These are phyloP conservation scores for Chrysanthemum seticuspe DNA, from an alignment of 129 eudicot genomes.

Conservation along the genomic window DNA sequence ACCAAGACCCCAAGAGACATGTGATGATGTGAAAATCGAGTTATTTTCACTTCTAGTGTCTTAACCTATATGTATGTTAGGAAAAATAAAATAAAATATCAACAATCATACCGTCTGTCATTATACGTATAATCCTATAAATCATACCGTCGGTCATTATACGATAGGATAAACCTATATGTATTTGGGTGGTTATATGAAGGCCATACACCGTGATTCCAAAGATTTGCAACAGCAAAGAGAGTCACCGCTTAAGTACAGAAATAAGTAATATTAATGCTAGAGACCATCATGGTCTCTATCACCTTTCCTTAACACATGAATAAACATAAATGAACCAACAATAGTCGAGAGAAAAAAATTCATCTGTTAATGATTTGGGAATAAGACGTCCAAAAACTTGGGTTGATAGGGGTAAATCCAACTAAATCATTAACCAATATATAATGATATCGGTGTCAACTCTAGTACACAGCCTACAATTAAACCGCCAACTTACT, in stretches of 20 bases:
- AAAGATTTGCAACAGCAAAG: too few relatives aligned
- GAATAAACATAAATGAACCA: background rate
- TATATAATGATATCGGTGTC: slow-evolving; percentile 8
- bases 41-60: background rate
- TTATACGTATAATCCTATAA: too few relatives aligned
- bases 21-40: slow-evolving; percentile 12
- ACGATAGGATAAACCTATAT: too few relatives aligned
- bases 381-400: slow-evolving; percentile 8
- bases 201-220: background rate
- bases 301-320: background rate
- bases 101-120: too few relatives aligned
- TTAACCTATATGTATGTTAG: background rate
- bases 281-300: background rate
- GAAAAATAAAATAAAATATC: too few relatives aligned
- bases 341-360: background rate
- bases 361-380: background rate
- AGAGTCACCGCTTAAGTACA: too few relatives aligned
- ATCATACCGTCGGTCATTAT: too few relatives aligned
- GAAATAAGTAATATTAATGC: too few relatives aligned
- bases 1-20: slow-evolving; percentile 14
- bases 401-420: background rate
- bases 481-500: slow-evolving; percentile 22
- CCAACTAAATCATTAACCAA: slow-evolving; percentile 27
- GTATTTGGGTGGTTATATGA: background rate
- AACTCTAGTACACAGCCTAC: slow-evolving; percentile 24